Evolutionary conservation across 768 basidiomycete genomes (phyloP), one percentile per base, ranked within the genome.

Genomic region (Trametes cinnabarina): DNA sequence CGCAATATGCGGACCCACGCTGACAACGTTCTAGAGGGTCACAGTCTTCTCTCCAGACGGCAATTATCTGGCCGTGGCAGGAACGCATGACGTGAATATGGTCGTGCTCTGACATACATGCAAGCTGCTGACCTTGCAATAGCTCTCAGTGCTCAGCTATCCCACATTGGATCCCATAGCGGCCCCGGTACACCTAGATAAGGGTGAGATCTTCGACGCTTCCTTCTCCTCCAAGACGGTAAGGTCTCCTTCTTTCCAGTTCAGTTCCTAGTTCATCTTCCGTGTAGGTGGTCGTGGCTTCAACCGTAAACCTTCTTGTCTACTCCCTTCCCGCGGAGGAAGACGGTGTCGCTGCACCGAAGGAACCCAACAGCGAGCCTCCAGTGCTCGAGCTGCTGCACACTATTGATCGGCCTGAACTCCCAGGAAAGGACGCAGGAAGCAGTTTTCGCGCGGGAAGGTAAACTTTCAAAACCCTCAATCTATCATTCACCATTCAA

Each of bases 151-250:
- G 28, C 43, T 72, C 26, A 52, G 61, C n/a, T 55, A 65, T 48
- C 74, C 63, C 32, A 63, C 67, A 11, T 53, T 71, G 5, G 62
- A 58, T 1, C 82, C 80, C 10, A 72, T 74, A 22, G 79, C 76
- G 15, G 69, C 70, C 20, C 68, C 83, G 4, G 75, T 91, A 41
- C 69, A 67, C 42, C 75, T 85, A 42, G 76, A 83, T 15, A 82
- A 82, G 12, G 87, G 86, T 44, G 94, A 97, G 71, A 85, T 98
- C 43, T 96, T 92, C 58, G 94, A 96, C 66, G 85, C 83, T 17
- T 81, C 91, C 7, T 90, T 97, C 76, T 87, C 88, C 25, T 73
- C 77, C 4, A 78, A 80, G 11, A 82, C 79, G 20, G 91, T 91
- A 67, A 57, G n/a, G 78, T 71, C 17, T 10, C 26, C 42, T 51